Evolutionary conservation across 2,329 filamentous ascomycete genomes (phyloP).

Genomic region (Hymenoscyphus occultus): DNA sequence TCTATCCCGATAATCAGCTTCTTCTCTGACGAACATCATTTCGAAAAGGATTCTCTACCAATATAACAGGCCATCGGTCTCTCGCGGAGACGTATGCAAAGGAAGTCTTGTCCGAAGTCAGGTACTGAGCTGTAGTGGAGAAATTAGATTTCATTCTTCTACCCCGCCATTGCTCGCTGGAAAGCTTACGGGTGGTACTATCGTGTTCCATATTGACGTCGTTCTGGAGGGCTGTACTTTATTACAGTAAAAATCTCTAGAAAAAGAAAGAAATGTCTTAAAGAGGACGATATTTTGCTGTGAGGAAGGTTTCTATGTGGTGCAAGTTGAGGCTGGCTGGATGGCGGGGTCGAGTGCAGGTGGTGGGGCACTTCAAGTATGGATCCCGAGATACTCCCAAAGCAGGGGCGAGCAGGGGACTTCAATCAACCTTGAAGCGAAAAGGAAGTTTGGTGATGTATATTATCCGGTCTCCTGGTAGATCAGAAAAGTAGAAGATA

Average conservation of each 20-base stretch:
- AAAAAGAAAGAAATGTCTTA: no score
- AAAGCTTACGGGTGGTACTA: conserved; percentile 64
- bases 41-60: conserved; percentile 51
- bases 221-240: not conserved
- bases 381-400: no score
- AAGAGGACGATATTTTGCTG: no score
- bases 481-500: no score
- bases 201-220: conserved; percentile 64
- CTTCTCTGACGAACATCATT: not conserved
- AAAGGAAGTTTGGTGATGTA: no score
- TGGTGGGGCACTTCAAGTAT: conserved; percentile 3
- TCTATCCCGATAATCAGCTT: conserved; percentile 50
- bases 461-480: no score
- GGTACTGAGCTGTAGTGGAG: not conserved
- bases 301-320: no score
- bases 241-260: not conserved
- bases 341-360: conserved; percentile 3
- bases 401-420: no score
- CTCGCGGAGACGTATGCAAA: conserved; percentile 84
- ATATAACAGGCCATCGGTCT: conserved; percentile 89
- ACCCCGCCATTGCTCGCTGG: not conserved
- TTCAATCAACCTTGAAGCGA: no score
- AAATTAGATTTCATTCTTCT: not conserved
- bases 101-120: conserved; percentile 77
- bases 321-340: not conserved